These are phyloP conservation scores for Bauhinia variegata DNA, from an alignment of 306 rosid genomes.

Conservation along the genomic window DNA sequence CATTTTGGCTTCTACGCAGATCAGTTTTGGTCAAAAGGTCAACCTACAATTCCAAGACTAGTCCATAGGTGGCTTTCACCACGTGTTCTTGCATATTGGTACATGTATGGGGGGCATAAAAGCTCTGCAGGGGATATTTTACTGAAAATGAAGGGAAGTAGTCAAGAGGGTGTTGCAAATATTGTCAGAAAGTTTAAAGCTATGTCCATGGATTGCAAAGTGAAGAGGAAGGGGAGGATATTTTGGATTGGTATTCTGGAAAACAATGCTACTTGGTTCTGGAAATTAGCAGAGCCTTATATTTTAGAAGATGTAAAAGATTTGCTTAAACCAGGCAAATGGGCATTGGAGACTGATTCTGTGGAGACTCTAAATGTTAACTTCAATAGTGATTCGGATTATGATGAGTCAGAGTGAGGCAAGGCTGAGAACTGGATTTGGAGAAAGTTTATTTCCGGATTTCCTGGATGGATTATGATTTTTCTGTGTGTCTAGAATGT, in stretches of 20 bases:
- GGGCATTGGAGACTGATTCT: slow-evolving; percentile 33
- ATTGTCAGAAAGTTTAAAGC: slow-evolving; percentile 64
- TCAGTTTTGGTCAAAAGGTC: slow-evolving; percentile 89
- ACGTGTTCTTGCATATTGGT: slow-evolving; percentile 92
- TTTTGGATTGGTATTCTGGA: slow-evolving; percentile 92
- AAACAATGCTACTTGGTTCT: slow-evolving; percentile 67
- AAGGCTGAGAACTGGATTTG: slow-evolving; percentile 12
- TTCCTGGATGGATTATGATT: too few species aligned
- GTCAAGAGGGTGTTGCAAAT: slow-evolving; percentile 73
- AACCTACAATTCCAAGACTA: slow-evolving; percentile 69
- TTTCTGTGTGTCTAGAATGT: too few species aligned
- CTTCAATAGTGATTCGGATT: slow-evolving; percentile 62
- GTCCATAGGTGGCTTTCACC: slow-evolving; percentile 92
- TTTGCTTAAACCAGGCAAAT: slow-evolving; percentile 42
- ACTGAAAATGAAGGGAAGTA: slow-evolving; percentile 75
- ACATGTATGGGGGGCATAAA: slow-evolving; percentile 82
- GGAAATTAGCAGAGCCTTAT: slow-evolving; percentile 81
- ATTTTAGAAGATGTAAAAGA: slow-evolving; percentile 58
- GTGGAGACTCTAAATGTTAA: slow-evolving; percentile 44
- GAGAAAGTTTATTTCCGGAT: not conserved
- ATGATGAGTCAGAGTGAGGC: slow-evolving; percentile 37
- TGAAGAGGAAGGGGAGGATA: slow-evolving; percentile 73
- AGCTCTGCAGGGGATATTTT: slow-evolving; percentile 73
- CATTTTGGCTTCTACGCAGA: slow-evolving; percentile 80
- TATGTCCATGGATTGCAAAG: slow-evolving; percentile 75